Conservation (phyloP, 192 early-diverging fungal genomes). For the Kappamyces sp. region DNA sequence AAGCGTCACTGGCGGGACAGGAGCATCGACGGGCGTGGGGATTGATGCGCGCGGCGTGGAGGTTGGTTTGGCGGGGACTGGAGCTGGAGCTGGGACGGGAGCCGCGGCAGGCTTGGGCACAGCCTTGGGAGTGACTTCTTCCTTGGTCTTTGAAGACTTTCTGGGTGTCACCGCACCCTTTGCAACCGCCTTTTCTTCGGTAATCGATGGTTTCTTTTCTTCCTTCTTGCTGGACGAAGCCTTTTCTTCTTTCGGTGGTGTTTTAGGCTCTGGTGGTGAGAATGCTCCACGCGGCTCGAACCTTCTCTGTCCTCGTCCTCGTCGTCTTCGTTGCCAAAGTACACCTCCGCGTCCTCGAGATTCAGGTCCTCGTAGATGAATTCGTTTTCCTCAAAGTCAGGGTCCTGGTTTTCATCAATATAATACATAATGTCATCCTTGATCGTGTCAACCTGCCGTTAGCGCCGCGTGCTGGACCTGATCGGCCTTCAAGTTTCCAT, state of each 20-base stretch:
- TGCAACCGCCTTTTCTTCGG: no score
- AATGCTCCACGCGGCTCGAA: neutral
- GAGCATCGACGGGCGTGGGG: constrained; percentile 1
- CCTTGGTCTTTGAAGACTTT: constrained; percentile 14
- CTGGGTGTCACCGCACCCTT: constrained; percentile 16
- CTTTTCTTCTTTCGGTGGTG: constrained; percentile 36
- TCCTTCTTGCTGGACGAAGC: constrained; percentile 1
- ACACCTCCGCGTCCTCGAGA: constrained; percentile 87
- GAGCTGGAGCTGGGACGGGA: constrained; percentile 16
- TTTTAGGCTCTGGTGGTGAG: constrained; percentile 21
- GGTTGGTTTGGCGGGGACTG: constrained; percentile 4
- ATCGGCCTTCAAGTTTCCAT: constrained; percentile 81
- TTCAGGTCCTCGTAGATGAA: constrained; percentile 88
- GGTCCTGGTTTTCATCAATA: constrained; percentile 83
- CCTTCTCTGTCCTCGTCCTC: constrained; percentile 29
- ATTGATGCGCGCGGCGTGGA: constrained; percentile 5
- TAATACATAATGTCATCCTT: constrained; percentile 92
- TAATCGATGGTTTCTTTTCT: constrained; percentile 1
- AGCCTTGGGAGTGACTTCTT: constrained; percentile 1
- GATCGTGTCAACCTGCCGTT: constrained; percentile 61
- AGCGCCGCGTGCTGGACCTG: constrained; percentile 45
- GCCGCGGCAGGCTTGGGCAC: constrained; percentile 8
- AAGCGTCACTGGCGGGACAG: neutral
- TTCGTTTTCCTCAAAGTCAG: constrained; percentile 91
- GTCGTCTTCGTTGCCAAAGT: constrained; percentile 69